phyloP scores from a whole-genome alignment of 2,329 filamentous ascomycete genomes.

The Hirsutella rhossiliensis region DNA sequence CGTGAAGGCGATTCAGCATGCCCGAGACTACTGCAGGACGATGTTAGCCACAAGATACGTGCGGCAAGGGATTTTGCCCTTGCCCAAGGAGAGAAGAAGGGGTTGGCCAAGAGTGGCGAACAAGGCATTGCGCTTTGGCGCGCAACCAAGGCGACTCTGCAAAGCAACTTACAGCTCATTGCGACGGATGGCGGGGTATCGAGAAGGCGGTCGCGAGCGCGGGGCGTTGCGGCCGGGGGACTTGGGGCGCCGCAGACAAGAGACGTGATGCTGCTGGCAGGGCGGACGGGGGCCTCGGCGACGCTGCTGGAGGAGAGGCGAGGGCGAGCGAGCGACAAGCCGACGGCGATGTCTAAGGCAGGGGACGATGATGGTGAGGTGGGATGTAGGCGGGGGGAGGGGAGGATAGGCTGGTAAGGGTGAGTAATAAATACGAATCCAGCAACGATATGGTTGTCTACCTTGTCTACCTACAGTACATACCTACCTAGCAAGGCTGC shows the following conservation, averaged over 20 bases:
- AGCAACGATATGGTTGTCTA: too few relatives aligned
- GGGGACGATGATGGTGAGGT: too few relatives aligned
- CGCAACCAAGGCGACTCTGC: neutral
- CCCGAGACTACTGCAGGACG: conserved; percentile 49
- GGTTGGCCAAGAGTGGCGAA: neutral
- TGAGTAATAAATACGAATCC: too few relatives aligned
- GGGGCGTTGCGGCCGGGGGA: neutral
- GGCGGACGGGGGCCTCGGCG: too few relatives aligned
- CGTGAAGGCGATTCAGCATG: conserved; percentile 92
- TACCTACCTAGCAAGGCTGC: too few relatives aligned
- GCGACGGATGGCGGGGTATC: conserved; percentile 15
- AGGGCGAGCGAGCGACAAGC: neutral
- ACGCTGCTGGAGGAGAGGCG: neutral
- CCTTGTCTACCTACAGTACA: too few relatives aligned
- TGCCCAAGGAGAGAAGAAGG: neutral
- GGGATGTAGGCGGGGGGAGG: too few relatives aligned
- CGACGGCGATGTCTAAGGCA: too few relatives aligned
- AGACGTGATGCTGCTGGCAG: neutral
- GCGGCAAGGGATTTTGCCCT: neutral
- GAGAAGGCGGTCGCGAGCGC: neutral
- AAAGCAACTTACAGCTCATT: conserved; percentile 18
- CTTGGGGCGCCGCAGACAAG: neutral
- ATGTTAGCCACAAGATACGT: neutral
- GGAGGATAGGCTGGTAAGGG: too few relatives aligned
- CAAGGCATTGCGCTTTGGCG: neutral